Evolutionary conservation across 1,139 yeast genomes (phyloP), one percentile per base, ranked within the genome.

Genomic region (Candida smagusa): DNA sequence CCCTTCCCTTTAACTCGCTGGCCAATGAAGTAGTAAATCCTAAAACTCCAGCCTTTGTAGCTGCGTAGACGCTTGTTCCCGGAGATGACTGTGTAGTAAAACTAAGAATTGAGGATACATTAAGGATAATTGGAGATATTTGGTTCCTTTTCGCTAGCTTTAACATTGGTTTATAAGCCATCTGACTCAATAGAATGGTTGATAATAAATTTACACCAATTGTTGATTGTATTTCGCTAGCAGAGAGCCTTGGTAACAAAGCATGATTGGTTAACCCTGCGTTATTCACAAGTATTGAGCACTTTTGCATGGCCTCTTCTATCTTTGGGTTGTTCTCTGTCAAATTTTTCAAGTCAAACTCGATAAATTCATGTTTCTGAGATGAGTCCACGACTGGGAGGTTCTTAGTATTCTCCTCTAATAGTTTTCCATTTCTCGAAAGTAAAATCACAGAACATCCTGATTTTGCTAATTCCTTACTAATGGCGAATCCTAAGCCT

Each of bases 61-160:
- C 92, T 1, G 88, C 70, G 55, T 92, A 92, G 0, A 85, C 81
- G 0, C 84, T 51, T 0, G 95, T 78, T 0, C 97, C 97, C 1
- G 74, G 63, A 1, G 46, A 37, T 2, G 67, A 61, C 1, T 69
- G 3, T 59, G 75, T 40, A 44, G 65, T 42, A 44, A 47, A 31
- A 0, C 86, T 85, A 22, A 90, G 63, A 3, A 85, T 71, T 0
- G 97, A 88, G 1, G 96, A 77, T 1, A 92, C 63, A 53, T 88
- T 90, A 30, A 90, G 56, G 8, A 72, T 65, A 3, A 50, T 44
- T 0, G 76, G 74, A 11, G 21, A 28, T 9, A 37, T 35, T 8
- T 33, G 9, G 2, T 33, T 22, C 34, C 35, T 42, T 30, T 47
- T 34, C 35, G 47, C 44, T 9, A 38, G 32, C 31, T 62, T 64